Evolutionary conservation across 805 yeast genomes (phyloP), one percentile per base, ranked within the genome.

Genomic region (Pichia gijzeniarum): DNA sequence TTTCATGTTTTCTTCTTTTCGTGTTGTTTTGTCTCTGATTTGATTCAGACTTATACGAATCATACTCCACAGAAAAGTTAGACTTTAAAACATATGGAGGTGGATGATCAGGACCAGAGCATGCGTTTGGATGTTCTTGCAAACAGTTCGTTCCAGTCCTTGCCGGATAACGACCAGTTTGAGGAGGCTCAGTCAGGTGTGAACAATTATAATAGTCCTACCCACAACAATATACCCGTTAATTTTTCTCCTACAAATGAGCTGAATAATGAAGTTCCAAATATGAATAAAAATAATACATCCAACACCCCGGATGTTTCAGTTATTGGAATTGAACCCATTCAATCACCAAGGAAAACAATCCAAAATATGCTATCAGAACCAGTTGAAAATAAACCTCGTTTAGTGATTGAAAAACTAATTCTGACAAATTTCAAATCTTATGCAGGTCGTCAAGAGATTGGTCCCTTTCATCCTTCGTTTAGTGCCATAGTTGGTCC

Each of bases 401-500:
- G 99, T 40, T 64, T 93, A 21, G 93, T 87, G 6, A 90, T 93
- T 38, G 69, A 80, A 38, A 78, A 79, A 53, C 64, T 93, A 22
- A 83, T 82, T 1, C 70, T 95, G 35, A 80, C 82, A 2, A 85
- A 93, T 61, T 93, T 93, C 75, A 93, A 93, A 61, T 89, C 97
- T 0, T 93, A 93, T 61, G 98, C 97, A 1, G 99, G 99, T 0
- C 69, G 74, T 16, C 98, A 93, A 65, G 77, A 78, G 6, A 85
- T 93, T 41, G 99, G 99, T 0, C 99, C 99, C 0, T 93, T 93
- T 64, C 85, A 93, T 56, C 67, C 90, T 32, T 87, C 95, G 5
- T 95, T 93, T 59, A 86, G 96, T 10, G 98, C 99, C 0, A 95
- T 93, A 10, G 97, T 93, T 13, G 99, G 99, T 0, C 99, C 99